Evolutionary conservation across 139 green algal species (phyloP).

Genomic region (Deuterostichococcus epilithicus): DNA sequence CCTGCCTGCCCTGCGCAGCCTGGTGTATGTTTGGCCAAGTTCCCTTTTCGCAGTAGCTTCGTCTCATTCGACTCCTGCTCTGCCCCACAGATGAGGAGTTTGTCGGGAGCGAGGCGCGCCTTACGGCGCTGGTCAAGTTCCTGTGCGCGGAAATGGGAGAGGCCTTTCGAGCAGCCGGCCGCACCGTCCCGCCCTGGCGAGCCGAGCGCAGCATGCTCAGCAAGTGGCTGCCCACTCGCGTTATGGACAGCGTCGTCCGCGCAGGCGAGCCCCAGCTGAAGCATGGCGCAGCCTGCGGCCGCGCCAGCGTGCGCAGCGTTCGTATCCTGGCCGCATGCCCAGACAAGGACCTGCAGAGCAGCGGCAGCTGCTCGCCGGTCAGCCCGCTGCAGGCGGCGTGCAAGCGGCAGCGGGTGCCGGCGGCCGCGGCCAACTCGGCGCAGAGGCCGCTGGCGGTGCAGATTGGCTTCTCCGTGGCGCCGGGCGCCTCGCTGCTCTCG

Average conservation of each 20-base stretch:
- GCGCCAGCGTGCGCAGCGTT: too few species aligned
- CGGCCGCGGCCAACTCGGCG: not conserved
- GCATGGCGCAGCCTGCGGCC: too few species aligned
- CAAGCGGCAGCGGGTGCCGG: not conserved
- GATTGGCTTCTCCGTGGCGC: not conserved
- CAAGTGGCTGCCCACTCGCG: constrained; percentile 48
- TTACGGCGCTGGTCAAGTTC: constrained; percentile 45
- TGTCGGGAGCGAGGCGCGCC: constrained; percentile 34
- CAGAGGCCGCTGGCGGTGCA: not conserved
- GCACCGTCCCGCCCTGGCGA: constrained; percentile 66
- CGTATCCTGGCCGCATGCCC: too few species aligned
- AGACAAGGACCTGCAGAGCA: not conserved
- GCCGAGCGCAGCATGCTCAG: constrained; percentile 49
- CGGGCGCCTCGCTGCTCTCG: not conserved
- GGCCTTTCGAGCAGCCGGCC: constrained; percentile 45
- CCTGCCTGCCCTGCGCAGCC: too few species aligned
- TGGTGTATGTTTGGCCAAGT: too few species aligned
- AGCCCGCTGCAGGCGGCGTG: not conserved
- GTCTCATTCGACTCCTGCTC: not conserved
- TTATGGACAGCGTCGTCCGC: constrained; percentile 8
- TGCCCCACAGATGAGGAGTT: constrained; percentile 19
- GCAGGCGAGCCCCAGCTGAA: too few species aligned
- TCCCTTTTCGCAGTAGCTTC: too few species aligned
- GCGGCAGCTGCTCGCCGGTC: not conserved
- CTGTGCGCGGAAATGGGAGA: constrained; percentile 50